Base-by-base conservation (phyloP, 306 rosid genomes). In the Prunus dulcis region DNA sequence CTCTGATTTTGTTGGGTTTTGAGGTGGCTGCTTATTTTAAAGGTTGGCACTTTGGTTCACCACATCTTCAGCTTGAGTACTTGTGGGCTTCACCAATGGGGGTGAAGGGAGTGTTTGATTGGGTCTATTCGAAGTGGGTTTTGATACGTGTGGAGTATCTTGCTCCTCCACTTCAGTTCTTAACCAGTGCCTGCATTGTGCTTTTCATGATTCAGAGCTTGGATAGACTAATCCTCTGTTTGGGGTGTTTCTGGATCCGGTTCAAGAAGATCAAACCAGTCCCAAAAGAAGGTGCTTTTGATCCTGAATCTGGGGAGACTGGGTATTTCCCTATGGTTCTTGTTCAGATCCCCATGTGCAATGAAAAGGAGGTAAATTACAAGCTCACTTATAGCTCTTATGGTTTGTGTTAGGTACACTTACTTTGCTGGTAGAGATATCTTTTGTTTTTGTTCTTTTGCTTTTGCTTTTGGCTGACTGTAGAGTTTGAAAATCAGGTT, bases 341-440 rank as follows among this genome's bases (percentile, higher is more conserved):
- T 49, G 93, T 93, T 51, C 98, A 93, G 91, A 95, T 95, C 86
- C 99, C 99, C 82, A 95, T 92, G 99, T 92, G 97, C 77, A 92
- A 92, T 60, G 97, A 93, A 80, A 91, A 65, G 67, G 97, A 93
- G 96, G 98, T 91, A 82, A 79, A 15, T 13, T 28, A 46, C 22
- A n/a, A 12, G 27, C 14, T 28, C 1, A 22, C 43, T 38, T 38
- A 38, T 38, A 38, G 43, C 43, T 38, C 43, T 38, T 38, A 38
- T 38, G 43, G 43, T 38, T 38, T 38, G 43, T 38, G 43, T 38
- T 0, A 38, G 43, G 7, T 38, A 5, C 58, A 18, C 22, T 52
- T 52, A 52, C n/a, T 52, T 52, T 6, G 58, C 20, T 18, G 15
- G 17, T 18, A 15, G 22, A 8, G 19, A 13, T 2, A 50, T 55